Evolutionary conservation across 495 filamentous ascomycete species (phyloP).

Genomic region (Endocarpon pusillum): DNA sequence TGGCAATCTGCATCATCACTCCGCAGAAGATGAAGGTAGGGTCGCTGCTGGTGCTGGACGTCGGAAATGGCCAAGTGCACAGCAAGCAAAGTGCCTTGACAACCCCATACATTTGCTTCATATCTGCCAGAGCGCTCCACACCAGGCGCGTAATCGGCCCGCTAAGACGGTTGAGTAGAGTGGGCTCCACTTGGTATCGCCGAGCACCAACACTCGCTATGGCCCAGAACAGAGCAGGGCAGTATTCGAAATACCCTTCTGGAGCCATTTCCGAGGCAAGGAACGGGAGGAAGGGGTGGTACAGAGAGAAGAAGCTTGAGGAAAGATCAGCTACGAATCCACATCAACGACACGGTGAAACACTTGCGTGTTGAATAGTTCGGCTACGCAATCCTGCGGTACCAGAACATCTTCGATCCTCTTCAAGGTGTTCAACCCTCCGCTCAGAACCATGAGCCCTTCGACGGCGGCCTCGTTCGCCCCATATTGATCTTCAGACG

Average conservation of each 20-base stretch:
- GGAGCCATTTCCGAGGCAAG: constrained; percentile 52
- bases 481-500: constrained; percentile 32
- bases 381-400: constrained; percentile 48
- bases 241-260: constrained; percentile 56
- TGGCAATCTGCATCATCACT: constrained; percentile 84
- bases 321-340: constrained; percentile 5
- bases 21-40: constrained; percentile 82
- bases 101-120: constrained; percentile 75
- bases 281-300: constrained; percentile 76
- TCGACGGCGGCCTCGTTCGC: constrained; percentile 69
- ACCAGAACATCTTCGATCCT: constrained; percentile 59
- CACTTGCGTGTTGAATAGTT: constrained; percentile 56
- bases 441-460: constrained; percentile 57
- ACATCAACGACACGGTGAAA: not conserved
- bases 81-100: constrained; percentile 80
- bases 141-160: constrained; percentile 56
- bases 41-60: constrained; percentile 69
- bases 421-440: constrained; percentile 34
- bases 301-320: constrained; percentile 50
- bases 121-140: constrained; percentile 67
- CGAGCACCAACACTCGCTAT: constrained; percentile 70
- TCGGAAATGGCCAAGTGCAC: constrained; percentile 83
- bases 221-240: constrained; percentile 71
- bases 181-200: constrained; percentile 47
- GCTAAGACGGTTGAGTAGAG: constrained; percentile 50